A percentile compares a stretch with the other conserved stretches of the same genome.
Evolutionary conservation across 768 basidiomycete species (phyloP).

Genomic region (Boletus reticuloceps): DNA sequence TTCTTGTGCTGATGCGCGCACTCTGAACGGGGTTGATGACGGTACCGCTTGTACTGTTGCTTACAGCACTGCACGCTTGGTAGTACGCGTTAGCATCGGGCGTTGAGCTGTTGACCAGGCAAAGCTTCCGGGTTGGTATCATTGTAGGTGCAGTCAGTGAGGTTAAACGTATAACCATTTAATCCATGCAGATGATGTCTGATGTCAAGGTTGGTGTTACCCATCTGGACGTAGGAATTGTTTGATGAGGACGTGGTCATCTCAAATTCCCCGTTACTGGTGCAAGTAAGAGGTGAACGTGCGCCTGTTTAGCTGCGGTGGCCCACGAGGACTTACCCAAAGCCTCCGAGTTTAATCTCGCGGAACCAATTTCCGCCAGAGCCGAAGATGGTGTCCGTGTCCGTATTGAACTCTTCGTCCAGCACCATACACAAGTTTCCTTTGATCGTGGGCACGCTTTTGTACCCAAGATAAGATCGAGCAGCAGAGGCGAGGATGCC

Average conservation of each 20-base stretch:
- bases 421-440: conserved; percentile 62
- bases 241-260: conserved; percentile 73
- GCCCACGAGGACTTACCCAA: conserved; percentile 51
- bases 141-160: conserved; percentile 80
- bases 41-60: conserved; percentile 59
- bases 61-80: conserved; percentile 66
- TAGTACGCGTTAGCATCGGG: conserved; percentile 49
- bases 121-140: conserved; percentile 35
- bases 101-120: conserved; percentile 32
- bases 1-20: conserved; percentile 74
- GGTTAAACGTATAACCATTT: conserved; percentile 73
- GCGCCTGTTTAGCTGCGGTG: neutral
- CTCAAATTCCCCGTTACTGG: conserved; percentile 76
- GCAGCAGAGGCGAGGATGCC: conserved; percentile 52
- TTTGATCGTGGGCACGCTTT: conserved; percentile 49
- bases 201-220: conserved; percentile 79
- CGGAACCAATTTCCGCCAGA: conserved; percentile 58
- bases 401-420: conserved; percentile 66
- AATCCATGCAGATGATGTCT: conserved; percentile 56
- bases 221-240: conserved; percentile 76
- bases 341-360: conserved; percentile 81
- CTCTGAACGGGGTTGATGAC: conserved; percentile 85
- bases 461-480: conserved; percentile 57
- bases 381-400: conserved; percentile 53
- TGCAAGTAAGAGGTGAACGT: conserved; percentile 4